Base-by-base conservation (phyloP, 2,329 filamentous ascomycete genomes). In the Ophiostoma sp. region DNA sequence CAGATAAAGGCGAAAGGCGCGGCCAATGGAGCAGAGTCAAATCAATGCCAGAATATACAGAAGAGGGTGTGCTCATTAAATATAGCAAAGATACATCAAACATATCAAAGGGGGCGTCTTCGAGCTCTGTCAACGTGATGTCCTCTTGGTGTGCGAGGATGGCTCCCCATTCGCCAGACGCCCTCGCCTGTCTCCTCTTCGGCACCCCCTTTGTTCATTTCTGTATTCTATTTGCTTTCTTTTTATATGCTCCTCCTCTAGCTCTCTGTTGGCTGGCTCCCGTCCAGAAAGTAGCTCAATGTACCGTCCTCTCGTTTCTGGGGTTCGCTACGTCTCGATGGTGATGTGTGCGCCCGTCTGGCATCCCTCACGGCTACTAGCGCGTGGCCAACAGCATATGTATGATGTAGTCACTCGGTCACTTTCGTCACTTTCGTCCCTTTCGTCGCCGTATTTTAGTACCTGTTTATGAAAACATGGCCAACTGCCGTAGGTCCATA, bases 71-170 rank as follows among this genome's bases (percentile, higher is more conserved):
- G 27, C 27, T 49, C 45, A 36, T 52, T 36, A n/a, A 58, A 14
- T 58, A 58, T 18, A 58, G 36, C 7, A 36, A 11, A 36, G 6
- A 38, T 3, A 27, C 18, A 38, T 11, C 27, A 58, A 38, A 38
- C 4, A 60, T n/a, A 49, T 14, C 45, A 49, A 16, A 16, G 12
- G 6, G 6, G 5, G 16, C 45, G 14, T 14, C 45, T 49, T 52
- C 7, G 27, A 38, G 27, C 49, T 27, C n/a, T 27, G 8, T 14
- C 18, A 47, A n/a, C 18, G 11, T 27, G 9, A 55, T 27, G 4
- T 7, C 27, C 27, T 38, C 27, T 60, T 63, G 60, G 60, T 63
- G 60, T 63, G n/a, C 16, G 60, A 63, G 38, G 40, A 41, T 63
- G 36, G 5, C 27, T 7, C 18, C 60, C 60, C 42, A 63, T 63